Evolutionary conservation across 108 stramenopile genomes (phyloP), one percentile per base, ranked within the genome.

Genomic region (Parmales sp.): DNA sequence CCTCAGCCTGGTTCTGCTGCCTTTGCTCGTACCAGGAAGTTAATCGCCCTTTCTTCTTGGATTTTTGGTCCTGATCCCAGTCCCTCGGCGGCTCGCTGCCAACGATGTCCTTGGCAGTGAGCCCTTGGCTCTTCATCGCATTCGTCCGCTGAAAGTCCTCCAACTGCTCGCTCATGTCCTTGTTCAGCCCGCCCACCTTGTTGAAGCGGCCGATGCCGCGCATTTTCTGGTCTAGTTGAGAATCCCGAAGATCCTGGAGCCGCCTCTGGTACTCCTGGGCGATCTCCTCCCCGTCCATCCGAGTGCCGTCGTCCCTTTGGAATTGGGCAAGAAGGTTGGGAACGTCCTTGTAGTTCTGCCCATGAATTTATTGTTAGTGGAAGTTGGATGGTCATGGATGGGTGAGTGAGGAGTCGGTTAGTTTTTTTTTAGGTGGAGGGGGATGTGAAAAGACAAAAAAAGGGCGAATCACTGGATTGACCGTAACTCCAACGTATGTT

Each of bases 271-370:
- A 86, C 69, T 93, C 92, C 45, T 83, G 83, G 50, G 89, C 92
- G 72, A 93, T 90, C 54, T 88, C 80, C 68, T 90, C 88, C 1
- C 88, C 84, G 68, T 92, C 87, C 88, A 89, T 88, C 2, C 88
- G 87, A n/a, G 31, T 64, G 43, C 77, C 36, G 11, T 48, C 46
- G 31, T 67, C 20, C 1, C 45, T 29, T 16, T 19, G 25, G 65
- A 88, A 93, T 60, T 86, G 86, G 5, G 75, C 23, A 69, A 93
- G 73, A 18, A 90, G 37, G 29, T 25, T 60, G 6, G 91, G 91
- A 31, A 93, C 79, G 69, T 90, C 82, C 37, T 70, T 74, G 67
- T 90, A 87, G 0, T 48, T 48, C 11, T n/a, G 23, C 41, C 16
- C 11, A 16, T 43, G 11, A 16, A 16, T 16, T 8, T 43, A 8